Evolutionary conservation across 306 rosid genomes (phyloP).

Genomic region (Casuarina cunninghamiana): DNA sequence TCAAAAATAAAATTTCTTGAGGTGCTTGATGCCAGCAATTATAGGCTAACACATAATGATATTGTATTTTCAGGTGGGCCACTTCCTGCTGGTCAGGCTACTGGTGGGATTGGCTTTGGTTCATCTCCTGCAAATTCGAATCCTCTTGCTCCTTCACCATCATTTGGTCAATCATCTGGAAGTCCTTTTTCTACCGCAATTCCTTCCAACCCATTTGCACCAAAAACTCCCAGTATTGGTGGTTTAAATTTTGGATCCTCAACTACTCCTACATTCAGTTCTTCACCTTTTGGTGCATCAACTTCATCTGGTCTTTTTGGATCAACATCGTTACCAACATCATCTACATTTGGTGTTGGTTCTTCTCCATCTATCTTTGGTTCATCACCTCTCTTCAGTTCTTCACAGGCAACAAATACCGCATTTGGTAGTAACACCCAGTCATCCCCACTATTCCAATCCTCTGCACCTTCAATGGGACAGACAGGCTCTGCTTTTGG

Average conservation of each 20-base stretch:
- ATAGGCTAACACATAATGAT: constrained; percentile 10
- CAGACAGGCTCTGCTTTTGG: constrained; percentile 58
- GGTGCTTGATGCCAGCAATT: background rate
- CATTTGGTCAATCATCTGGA: constrained; percentile 64
- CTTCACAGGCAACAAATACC: constrained; percentile 49
- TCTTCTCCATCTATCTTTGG: constrained; percentile 45
- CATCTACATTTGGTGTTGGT: constrained; percentile 56
- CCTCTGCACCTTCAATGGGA: constrained; percentile 45
- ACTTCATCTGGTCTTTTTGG: constrained; percentile 52
- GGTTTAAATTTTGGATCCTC: constrained; percentile 53
- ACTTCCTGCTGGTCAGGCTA: constrained; percentile 54
- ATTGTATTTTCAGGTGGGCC: constrained; percentile 76
- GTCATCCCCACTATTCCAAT: constrained; percentile 54
- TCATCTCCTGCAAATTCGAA: constrained; percentile 54
- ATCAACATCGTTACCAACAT: constrained; percentile 36
- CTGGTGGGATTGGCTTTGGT: constrained; percentile 55
- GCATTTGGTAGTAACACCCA: constrained; percentile 58
- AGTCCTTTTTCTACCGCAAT: constrained; percentile 59
- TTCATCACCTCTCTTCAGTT: constrained; percentile 45
- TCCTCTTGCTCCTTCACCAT: constrained; percentile 48
- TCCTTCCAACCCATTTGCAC: constrained; percentile 63
- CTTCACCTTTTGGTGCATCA: constrained; percentile 56
- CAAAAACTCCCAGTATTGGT: constrained; percentile 55
- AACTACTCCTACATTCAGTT: constrained; percentile 53
- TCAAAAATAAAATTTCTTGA: constrained; percentile 1